These are phyloP conservation scores for Aspergillus carlsbadensis DNA, from an alignment of 495 filamentous ascomycete species.

Conservation along the genomic window DNA sequence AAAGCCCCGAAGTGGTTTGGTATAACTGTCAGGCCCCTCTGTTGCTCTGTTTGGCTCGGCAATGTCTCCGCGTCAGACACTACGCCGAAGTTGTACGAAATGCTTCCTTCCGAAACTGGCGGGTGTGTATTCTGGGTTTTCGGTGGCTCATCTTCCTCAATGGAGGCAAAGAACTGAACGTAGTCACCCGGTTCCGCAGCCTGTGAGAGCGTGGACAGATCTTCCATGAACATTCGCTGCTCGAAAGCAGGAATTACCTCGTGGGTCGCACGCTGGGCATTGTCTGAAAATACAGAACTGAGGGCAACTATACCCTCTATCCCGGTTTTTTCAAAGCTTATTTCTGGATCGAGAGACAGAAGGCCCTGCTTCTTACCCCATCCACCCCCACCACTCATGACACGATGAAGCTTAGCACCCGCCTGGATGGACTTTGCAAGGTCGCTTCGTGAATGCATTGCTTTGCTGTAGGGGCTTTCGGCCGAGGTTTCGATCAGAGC, in stretches of 20 bases:
- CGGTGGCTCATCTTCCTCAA: slow-evolving; percentile 17
- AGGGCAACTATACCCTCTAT: slow-evolving; percentile 16
- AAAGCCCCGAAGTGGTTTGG: slow-evolving; percentile 47
- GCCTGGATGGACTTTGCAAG: slow-evolving; percentile 25
- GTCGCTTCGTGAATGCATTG: slow-evolving; percentile 20
- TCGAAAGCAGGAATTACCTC: slow-evolving; percentile 24
- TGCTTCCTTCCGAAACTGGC: background rate
- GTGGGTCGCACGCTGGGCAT: slow-evolving; percentile 4
- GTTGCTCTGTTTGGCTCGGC: slow-evolving; percentile 9
- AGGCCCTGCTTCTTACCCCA: slow-evolving; percentile 87
- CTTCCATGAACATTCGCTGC: slow-evolving; percentile 26
- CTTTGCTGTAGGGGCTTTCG: slow-evolving; percentile 15
- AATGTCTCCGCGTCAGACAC: slow-evolving; percentile 25
- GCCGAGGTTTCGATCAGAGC: slow-evolving; percentile 57
- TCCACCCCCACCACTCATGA: slow-evolving; percentile 85
- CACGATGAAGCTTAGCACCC: slow-evolving; percentile 60
- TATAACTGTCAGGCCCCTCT: slow-evolving; percentile 25
- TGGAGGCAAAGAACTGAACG: slow-evolving; percentile 49
- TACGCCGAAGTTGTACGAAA: slow-evolving; percentile 36
- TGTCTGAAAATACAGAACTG: slow-evolving; percentile 24
- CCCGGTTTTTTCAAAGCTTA: slow-evolving; percentile 29
- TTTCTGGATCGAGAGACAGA: slow-evolving; percentile 76
- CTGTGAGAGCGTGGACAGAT: slow-evolving; percentile 42
- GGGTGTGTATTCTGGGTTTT: background rate
- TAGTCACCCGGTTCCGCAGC: slow-evolving; percentile 47